Evolutionary conservation across 2,329 filamentous ascomycete species (phyloP).

Genomic region (Ceratocystis cacaofunesta): DNA sequence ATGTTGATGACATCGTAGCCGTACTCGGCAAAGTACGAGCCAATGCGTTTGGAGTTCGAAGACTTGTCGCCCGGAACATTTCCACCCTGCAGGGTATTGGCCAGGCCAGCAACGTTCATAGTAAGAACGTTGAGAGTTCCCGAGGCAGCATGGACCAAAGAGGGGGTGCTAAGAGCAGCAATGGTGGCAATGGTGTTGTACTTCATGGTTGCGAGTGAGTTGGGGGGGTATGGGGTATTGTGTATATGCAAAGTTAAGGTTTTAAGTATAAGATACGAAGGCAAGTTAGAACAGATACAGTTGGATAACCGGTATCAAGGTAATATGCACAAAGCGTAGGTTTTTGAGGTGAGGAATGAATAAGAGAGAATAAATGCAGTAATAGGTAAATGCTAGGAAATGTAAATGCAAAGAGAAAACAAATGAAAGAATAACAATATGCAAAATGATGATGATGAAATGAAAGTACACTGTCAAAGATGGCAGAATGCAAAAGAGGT

Average conservation of each 20-base stretch:
- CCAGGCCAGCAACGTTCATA: constrained; percentile 47
- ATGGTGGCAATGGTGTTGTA: constrained; percentile 11
- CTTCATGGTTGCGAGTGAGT: constrained; percentile 9
- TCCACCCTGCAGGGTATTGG: constrained; percentile 41
- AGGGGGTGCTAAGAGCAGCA: constrained; percentile 10
- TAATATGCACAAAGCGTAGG: background rate
- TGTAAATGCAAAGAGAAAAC: too few relatives aligned
- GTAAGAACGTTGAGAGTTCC: constrained; percentile 37
- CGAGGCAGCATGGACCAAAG: constrained; percentile 13
- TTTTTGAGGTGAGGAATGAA: background rate
- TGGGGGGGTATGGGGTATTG: background rate
- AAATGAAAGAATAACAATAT: too few relatives aligned
- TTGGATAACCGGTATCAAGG: background rate
- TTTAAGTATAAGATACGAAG: background rate
- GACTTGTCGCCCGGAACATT: constrained; percentile 47
- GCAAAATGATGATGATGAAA: background rate
- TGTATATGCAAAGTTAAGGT: background rate
- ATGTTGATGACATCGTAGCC: constrained; percentile 48
- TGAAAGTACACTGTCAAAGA: constrained; percentile 5
- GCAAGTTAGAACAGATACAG: background rate
- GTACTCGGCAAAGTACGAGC: constrained; percentile 39
- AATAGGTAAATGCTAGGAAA: background rate
- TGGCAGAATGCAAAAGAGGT: background rate
- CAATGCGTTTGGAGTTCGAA: constrained; percentile 41
- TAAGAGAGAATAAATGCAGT: background rate